Evolutionary conservation across 495 filamentous ascomycete species (phyloP), one percentile per base, ranked within the genome.

Genomic region (Aspergillus heteromorphus): DNA sequence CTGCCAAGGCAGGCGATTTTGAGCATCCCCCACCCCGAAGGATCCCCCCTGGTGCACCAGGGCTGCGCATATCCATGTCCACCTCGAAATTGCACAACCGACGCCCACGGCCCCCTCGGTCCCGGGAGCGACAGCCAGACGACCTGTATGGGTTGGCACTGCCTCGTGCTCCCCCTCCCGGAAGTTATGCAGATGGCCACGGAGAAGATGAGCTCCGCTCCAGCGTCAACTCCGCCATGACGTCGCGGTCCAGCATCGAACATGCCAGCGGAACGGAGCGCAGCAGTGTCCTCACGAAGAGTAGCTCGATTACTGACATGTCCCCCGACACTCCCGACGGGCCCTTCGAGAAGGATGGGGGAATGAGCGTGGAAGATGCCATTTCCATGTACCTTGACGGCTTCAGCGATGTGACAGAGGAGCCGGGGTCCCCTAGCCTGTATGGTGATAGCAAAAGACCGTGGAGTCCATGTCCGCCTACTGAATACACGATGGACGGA

Each of bases 381-480:
- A 93, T 96, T 70, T 89, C 86, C 14, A 91, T 96, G 87, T 96
- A 96, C 65, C 86, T 88, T 51, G 83, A 86, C 58, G 90, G 91
- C 0, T 92, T 93, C 71, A 76, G 76, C 51, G 85, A 88, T 42
- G 69, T 77, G 36, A 71, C 74, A 1, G 74, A 77, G 59, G 73
- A 76, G 42, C 68, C 72, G 5, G 56, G 48, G 3, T 73, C 70
- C 4, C 71, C 73, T 3, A 69, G 68, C 13, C 54, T 66, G 11
- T 47, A 47, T 29, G 43, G 25, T 21, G 23, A 23, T 1, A 62
- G 55, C 55, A 73, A 72, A 7, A 63, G 65, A n/a, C 65, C 69
- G 38, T 47, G 65, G 38, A 67, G 63, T 17, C 65, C 67, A 13
- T 64, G 59, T 2, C 69, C 66, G 13, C 63, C 70, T 8, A 62